Conservation (phyloP, 1,284 basidiomycete species). For the Sphaerobolus stellatus region DNA sequence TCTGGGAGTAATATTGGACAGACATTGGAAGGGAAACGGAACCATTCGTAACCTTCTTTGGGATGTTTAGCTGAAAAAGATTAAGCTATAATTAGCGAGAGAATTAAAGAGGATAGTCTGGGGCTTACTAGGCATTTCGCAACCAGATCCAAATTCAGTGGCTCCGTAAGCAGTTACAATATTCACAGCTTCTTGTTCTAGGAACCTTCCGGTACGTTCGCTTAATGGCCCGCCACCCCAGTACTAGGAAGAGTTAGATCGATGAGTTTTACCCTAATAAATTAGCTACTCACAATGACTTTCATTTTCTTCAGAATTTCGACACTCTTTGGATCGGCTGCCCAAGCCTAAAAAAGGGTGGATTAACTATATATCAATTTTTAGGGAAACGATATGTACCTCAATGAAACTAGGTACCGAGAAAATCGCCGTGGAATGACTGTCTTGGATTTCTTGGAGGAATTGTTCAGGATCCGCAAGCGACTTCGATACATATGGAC, state of each 20-base stretch:
- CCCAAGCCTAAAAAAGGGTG: neutral
- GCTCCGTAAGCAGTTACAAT: neutral
- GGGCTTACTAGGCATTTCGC: neutral
- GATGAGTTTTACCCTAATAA: neutral
- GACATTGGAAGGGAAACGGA: neutral
- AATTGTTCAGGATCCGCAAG: constrained; percentile 25
- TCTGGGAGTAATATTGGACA: neutral
- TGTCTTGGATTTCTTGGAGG: constrained; percentile 20
- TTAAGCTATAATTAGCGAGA: neutral
- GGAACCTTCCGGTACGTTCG: neutral
- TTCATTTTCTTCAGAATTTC: neutral
- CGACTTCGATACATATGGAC: constrained; percentile 23
- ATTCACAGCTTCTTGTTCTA: neutral
- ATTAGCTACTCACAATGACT: neutral
- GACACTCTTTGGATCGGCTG: neutral
- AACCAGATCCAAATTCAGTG: neutral
- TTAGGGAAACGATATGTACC: constrained; percentile 14
- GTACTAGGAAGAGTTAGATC: neutral
- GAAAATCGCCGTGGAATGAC: constrained; percentile 22
- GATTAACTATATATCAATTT: neutral
- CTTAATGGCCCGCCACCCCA: neutral
- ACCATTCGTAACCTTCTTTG: constrained; percentile 9
- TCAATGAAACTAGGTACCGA: constrained; percentile 30
- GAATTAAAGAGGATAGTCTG: neutral
- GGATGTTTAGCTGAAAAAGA: neutral